phyloP scores from a whole-genome alignment of 257 asterid genomes.

The Lycium barbarum region DNA sequence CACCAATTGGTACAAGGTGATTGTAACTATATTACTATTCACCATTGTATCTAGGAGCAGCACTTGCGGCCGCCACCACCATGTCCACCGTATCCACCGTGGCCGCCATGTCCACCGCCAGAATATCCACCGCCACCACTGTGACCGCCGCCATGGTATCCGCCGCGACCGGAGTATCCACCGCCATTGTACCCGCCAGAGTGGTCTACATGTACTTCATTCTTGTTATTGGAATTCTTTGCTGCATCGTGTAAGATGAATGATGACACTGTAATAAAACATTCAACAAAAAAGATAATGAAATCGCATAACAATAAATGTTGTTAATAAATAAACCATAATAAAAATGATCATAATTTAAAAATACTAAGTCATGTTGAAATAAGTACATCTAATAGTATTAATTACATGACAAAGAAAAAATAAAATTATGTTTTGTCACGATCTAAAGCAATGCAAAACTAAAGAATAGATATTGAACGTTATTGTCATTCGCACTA shows the following conservation, averaged over 20 bases:
- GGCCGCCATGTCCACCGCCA: neutral
- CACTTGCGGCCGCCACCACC: neutral
- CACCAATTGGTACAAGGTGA: neutral
- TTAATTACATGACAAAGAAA: too few relatives aligned
- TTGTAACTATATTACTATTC: neutral
- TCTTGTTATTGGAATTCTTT: neutral
- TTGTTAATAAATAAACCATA: too few relatives aligned
- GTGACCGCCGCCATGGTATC: neutral
- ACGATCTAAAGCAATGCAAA: too few relatives aligned
- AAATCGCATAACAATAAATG: too few relatives aligned
- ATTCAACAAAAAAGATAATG: too few relatives aligned
- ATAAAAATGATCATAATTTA: too few relatives aligned
- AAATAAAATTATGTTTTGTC: too few relatives aligned
- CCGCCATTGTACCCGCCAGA: neutral
- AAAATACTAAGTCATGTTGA: too few relatives aligned
- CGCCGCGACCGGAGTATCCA: neutral
- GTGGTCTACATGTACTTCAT: conserved; percentile 4
- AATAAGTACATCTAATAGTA: too few relatives aligned
- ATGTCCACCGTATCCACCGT: neutral
- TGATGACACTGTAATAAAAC: too few relatives aligned
- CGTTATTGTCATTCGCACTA: too few relatives aligned
- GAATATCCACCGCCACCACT: conserved; percentile 25
- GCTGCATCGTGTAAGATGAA: neutral
- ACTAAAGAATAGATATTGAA: too few relatives aligned
- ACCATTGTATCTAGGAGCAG: neutral